phyloP scores from a whole-genome alignment of 176 grass and related monocot genomes.

The Thalia dealbata region DNA sequence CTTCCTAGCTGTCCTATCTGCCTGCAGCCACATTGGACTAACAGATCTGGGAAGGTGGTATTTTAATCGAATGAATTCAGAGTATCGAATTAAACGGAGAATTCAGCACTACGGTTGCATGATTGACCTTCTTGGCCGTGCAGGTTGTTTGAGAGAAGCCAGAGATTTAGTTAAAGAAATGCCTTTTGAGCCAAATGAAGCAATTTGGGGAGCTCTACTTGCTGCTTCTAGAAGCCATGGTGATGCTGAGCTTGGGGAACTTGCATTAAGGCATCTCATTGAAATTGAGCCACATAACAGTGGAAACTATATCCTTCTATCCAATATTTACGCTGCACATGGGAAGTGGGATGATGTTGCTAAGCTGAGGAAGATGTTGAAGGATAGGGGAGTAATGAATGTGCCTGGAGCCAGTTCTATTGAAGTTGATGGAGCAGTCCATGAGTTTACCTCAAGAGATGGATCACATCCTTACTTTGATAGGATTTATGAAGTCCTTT shows the following conservation, averaged over 20 bases:
- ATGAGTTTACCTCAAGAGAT: slow-evolving; percentile 77
- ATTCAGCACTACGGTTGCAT: slow-evolving; percentile 79
- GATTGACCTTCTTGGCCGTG: slow-evolving; percentile 58
- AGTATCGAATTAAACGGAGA: slow-evolving; percentile 42
- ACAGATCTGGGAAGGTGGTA: slow-evolving; percentile 50
- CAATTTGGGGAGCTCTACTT: slow-evolving; percentile 78
- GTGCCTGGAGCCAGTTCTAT: slow-evolving; percentile 67
- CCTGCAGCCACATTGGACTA: slow-evolving; percentile 46
- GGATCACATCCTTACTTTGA: slow-evolving; percentile 63
- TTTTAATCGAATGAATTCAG: slow-evolving; percentile 46
- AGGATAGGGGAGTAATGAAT: slow-evolving; percentile 49
- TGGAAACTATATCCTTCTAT: slow-evolving; percentile 65
- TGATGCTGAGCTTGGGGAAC: slow-evolving; percentile 55
- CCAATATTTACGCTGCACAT: slow-evolving; percentile 60
- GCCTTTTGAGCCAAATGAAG: slow-evolving; percentile 73
- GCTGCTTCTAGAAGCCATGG: slow-evolving; percentile 53
- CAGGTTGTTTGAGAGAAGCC: slow-evolving; percentile 49
- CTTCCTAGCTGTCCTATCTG: slow-evolving; percentile 58
- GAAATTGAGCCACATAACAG: slow-evolving; percentile 63
- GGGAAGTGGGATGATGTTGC: slow-evolving; percentile 55
- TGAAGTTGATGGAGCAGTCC: slow-evolving; percentile 56
- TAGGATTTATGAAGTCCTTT: slow-evolving; percentile 43
- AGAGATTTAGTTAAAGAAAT: slow-evolving; percentile 43
- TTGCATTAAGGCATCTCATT: slow-evolving; percentile 57
- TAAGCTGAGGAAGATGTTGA: slow-evolving; percentile 55